Evolutionary conservation across 2,329 filamentous ascomycete genomes (phyloP), one percentile per base, ranked within the genome.

Genomic region (Tolypocladium tundrense): DNA sequence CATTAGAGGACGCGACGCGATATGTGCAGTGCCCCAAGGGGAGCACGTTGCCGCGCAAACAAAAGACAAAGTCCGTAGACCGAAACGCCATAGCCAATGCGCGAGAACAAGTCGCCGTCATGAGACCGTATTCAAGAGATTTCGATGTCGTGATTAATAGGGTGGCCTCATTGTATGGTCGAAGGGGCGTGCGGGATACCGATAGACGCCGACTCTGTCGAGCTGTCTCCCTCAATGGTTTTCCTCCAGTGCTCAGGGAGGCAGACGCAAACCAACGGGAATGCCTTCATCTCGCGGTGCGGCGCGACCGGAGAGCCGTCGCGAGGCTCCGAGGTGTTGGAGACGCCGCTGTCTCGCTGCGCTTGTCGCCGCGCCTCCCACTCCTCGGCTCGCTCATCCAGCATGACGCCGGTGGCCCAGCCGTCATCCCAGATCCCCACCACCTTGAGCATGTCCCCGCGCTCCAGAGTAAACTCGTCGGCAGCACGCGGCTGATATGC

Each of bases 341-440:
- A 97, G 50, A 97, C 89, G 58, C 94, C 94, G 67, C 93, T 97
- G 73, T 99, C 94, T 61, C 94, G 85, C 69, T 96, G 91, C 40
- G 85, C 77, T 67, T 89, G 86, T 66, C 85, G 83, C 62, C 87
- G 82, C 50, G 82, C 81, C 65, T 96, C 90, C 86, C 91, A 97
- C 62, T 97, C 90, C 60, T 97, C 93, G 2, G 91, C 91, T 57
- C 85, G 82, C 66, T 96, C 90, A 57, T 87, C 81, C 58, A 96
- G 77, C 69, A 95, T 81, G 57, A 97, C 82, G 66, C 94, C 94
- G 1, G 94, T 99, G 13, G 94, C 94, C 94, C 94, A 99, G 53
- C 94, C 94, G 70, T 99, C 94, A 68, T 99, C 94, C 94, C 94
- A 99, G 64, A 99, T 99, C 61, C 94, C 94, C 39, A 97, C 88